Conservation (phyloP, 495 filamentous ascomycete species). For the Collariella sp. region DNA sequence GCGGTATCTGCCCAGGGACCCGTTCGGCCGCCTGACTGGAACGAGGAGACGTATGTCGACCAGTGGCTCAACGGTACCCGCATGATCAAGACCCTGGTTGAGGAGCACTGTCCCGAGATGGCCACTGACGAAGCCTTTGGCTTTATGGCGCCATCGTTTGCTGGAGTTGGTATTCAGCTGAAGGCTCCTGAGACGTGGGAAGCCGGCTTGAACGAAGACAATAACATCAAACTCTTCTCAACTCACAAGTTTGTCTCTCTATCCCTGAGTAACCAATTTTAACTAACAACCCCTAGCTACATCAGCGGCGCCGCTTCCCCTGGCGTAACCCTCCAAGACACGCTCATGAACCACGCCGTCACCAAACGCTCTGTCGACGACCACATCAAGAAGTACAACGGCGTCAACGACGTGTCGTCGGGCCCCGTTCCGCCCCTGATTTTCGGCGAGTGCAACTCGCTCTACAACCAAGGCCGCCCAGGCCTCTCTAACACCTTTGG, state of each 20-base stretch:
- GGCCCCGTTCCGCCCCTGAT: constrained; percentile 43
- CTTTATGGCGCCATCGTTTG: constrained; percentile 55
- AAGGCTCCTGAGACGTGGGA: constrained; percentile 44
- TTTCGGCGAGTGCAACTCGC: constrained; percentile 57
- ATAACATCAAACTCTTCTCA: constrained; percentile 49
- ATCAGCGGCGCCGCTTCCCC: constrained; percentile 53
- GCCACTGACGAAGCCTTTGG: constrained; percentile 33
- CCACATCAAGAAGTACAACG: constrained; percentile 40
- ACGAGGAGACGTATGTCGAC: constrained; percentile 48
- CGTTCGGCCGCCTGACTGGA: constrained; percentile 47
- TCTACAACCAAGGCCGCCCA: constrained; percentile 54
- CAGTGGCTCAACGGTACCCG: constrained; percentile 53
- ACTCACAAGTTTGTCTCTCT: constrained; percentile 49
- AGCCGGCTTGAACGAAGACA: constrained; percentile 42
- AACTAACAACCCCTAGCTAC: constrained; percentile 42
- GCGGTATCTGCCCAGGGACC: constrained; percentile 45
- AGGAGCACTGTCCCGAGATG: constrained; percentile 45
- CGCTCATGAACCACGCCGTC: constrained; percentile 57
- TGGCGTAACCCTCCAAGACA: constrained; percentile 55
- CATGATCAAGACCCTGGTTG: constrained; percentile 41
- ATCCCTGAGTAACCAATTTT: background rate
- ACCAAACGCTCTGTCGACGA: constrained; percentile 42
- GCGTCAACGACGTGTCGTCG: constrained; percentile 29
- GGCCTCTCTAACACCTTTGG: constrained; percentile 63
- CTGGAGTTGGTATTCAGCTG: constrained; percentile 45